Conservation (phyloP, 371 early-diverging fungal genomes). For the Mucor lusitanicus region DNA sequence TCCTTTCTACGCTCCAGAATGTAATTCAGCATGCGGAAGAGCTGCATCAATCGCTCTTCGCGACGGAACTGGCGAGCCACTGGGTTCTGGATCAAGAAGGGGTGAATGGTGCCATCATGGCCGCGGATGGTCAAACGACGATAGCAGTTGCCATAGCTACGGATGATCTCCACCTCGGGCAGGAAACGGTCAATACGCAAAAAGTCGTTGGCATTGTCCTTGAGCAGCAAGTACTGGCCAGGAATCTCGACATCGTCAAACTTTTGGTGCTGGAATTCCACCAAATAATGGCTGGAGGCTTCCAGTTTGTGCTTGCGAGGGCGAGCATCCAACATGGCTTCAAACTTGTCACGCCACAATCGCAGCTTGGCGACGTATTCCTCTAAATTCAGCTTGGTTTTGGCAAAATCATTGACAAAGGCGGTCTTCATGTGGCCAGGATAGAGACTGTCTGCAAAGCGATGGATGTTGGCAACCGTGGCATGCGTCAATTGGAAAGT, state of each 20-base stretch:
- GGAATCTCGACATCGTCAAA: conserved; percentile 98
- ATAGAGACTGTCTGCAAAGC: conserved; percentile 85
- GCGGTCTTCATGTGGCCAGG: conserved; percentile 77
- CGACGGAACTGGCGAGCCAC: conserved; percentile 84
- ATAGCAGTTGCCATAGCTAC: conserved; percentile 76
- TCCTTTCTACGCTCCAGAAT: conserved; percentile 80
- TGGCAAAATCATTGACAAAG: conserved; percentile 90
- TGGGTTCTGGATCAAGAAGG: conserved; percentile 93
- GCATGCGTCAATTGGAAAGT: conserved; percentile 67
- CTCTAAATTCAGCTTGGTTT: conserved; percentile 72
- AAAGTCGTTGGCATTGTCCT: conserved; percentile 89
- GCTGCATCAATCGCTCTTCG: conserved; percentile 93
- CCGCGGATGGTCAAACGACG: conserved; percentile 88
- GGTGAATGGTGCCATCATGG: conserved; percentile 85
- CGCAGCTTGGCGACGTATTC: conserved; percentile 82
- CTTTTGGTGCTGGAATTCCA: conserved; percentile 96
- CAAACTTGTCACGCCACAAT: conserved; percentile 90
- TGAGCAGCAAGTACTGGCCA: conserved; percentile 89
- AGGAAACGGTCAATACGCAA: conserved; percentile 92
- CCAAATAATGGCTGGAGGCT: conserved; percentile 86
- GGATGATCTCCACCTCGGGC: conserved; percentile 82
- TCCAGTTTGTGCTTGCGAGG: conserved; percentile 85
- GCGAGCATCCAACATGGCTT: conserved; percentile 78
- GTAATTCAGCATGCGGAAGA: conserved; percentile 88
- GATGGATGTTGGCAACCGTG: conserved; percentile 79